Evolutionary conservation across 331 rosid species (phyloP).

Genomic region (Malus hybrid): DNA sequence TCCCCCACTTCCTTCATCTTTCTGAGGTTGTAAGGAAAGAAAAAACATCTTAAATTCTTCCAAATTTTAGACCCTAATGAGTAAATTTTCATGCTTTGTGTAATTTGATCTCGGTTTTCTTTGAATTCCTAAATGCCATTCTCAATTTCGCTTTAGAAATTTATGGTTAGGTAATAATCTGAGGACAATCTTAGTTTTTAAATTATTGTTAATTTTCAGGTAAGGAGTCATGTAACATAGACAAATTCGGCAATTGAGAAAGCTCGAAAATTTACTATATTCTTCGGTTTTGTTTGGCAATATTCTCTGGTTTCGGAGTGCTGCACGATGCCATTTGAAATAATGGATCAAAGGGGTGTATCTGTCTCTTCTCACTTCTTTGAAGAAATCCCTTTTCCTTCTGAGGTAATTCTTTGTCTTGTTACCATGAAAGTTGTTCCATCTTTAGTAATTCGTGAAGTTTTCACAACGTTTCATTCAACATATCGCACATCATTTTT

Average conservation of each 20-base stretch:
- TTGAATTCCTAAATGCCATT: not conserved
- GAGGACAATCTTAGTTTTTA: not conserved
- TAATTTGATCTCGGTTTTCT: not conserved
- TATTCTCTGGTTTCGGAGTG: conserved; percentile 22
- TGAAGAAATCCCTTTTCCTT: conserved; percentile 45
- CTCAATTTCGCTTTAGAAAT: not conserved
- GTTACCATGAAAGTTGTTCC: conserved; percentile 2
- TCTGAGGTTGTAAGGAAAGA: conserved; percentile 1
- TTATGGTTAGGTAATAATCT: not conserved
- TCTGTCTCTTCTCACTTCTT: conserved; percentile 52
- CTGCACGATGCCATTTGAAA: conserved; percentile 62
- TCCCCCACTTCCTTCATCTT: conserved; percentile 1
- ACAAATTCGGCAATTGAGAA: conserved; percentile 20
- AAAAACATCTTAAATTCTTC: not conserved
- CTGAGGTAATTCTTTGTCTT: conserved; percentile 38
- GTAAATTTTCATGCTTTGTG: not conserved
- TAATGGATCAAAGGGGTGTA: conserved; percentile 59
- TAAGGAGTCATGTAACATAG: conserved; percentile 11
- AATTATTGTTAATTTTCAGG: conserved; percentile 10
- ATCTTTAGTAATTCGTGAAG: not conserved
- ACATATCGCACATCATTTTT: not conserved
- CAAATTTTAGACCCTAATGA: not conserved
- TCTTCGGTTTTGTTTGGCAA: conserved; percentile 8
- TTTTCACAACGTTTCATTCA: not conserved
- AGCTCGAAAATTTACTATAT: not conserved